Conservation (phyloP, 768 basidiomycete species). For the Multifurca ochricompacta region DNA sequence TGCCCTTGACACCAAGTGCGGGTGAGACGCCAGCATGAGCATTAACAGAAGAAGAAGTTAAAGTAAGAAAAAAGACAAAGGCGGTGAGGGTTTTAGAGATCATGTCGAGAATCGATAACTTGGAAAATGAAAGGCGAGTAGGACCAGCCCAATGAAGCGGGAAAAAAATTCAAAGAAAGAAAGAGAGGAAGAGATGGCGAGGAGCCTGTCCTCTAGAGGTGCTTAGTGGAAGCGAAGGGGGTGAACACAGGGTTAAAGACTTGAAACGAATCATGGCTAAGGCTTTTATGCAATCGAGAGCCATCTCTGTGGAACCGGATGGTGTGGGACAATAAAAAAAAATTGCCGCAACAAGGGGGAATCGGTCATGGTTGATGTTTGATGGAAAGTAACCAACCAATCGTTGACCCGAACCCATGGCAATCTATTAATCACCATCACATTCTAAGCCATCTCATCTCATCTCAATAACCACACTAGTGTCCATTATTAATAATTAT, state of each 20-base stretch:
- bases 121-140: not conserved
- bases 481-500: too few relatives aligned
- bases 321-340: not conserved
- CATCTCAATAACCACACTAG: too few relatives aligned
- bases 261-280: not conserved
- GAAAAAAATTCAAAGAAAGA: not conserved
- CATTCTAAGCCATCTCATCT: too few relatives aligned
- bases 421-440: too few relatives aligned
- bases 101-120: slow-evolving; percentile 16
- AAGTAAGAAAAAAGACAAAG: slow-evolving; percentile 28
- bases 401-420: too few relatives aligned
- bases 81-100: slow-evolving; percentile 27
- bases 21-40: slow-evolving; percentile 40
- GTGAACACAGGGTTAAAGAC: not conserved
- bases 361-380: too few relatives aligned
- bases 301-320: not conserved
- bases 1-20: slow-evolving; percentile 31
- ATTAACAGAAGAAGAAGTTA: slow-evolving; percentile 32
- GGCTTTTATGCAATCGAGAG: not conserved
- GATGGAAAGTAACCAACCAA: too few relatives aligned
- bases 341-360: not conserved
- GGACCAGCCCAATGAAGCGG: not conserved
- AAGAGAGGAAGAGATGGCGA: not conserved
- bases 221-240: not conserved
- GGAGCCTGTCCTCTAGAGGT: slow-evolving; percentile 9